These are phyloP conservation scores for Podila minutissima DNA, from an alignment of 192 early-diverging fungal genomes.

Conservation along the genomic window DNA sequence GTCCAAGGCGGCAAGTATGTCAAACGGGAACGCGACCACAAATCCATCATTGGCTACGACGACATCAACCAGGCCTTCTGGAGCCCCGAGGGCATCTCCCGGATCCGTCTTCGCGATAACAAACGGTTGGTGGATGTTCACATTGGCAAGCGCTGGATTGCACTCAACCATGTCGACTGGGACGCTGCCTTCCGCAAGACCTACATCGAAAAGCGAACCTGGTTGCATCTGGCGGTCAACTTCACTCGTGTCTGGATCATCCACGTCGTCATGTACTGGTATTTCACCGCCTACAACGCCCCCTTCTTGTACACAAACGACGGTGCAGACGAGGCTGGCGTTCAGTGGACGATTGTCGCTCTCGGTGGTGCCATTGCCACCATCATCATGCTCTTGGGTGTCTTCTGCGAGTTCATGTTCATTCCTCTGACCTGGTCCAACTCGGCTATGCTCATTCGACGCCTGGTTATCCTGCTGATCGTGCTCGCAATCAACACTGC, in stretches of 20 bases:
- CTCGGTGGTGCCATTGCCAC: conserved; percentile 69
- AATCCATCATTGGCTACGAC: conserved; percentile 77
- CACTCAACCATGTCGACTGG: conserved; percentile 72
- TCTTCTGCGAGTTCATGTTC: conserved; percentile 72
- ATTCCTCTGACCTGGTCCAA: conserved; percentile 64
- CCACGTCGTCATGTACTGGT: conserved; percentile 77
- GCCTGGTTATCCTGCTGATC: conserved; percentile 59
- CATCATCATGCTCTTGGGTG: conserved; percentile 67
- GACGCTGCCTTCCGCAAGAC: conserved; percentile 74
- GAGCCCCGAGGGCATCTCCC: conserved; percentile 67
- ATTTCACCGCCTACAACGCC: conserved; percentile 76
- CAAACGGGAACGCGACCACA: conserved; percentile 79
- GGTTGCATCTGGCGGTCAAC: conserved; percentile 80
- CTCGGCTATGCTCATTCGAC: conserved; percentile 57
- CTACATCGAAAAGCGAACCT: conserved; percentile 80
- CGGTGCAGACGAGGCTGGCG: conserved; percentile 13
- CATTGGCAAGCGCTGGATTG: conserved; percentile 61
- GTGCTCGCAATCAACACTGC: conserved; percentile 67
- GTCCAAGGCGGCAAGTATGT: conserved; percentile 69
- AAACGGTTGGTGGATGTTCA: conserved; percentile 64
- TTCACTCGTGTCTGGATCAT: conserved; percentile 86
- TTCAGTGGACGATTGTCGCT: conserved; percentile 70
- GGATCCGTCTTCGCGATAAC: conserved; percentile 56
- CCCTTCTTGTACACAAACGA: conserved; percentile 64
- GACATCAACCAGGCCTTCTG: conserved; percentile 85